A percentile compares a stretch with the other conserved stretches of the same genome.
phyloP scores from a whole-genome alignment of 164 flowering plant genomes.

The Malania oleifera region DNA sequence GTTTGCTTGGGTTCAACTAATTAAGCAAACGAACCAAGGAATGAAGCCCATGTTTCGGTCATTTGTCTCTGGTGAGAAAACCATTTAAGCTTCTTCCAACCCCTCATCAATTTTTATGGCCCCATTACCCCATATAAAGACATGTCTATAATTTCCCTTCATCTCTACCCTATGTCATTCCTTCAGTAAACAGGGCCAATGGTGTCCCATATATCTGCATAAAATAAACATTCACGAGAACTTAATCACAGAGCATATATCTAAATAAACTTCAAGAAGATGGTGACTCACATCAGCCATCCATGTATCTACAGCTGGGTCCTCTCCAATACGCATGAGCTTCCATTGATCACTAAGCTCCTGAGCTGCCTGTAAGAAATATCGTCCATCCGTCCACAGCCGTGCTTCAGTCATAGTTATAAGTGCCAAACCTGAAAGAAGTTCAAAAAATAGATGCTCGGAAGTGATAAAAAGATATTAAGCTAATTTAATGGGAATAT shows the following conservation, averaged over 20 bases:
- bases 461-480: not conserved
- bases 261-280: not conserved
- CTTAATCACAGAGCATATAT: not conserved
- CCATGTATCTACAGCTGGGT: constrained; percentile 79
- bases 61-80: too few relatives aligned
- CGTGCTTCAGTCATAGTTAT: constrained; percentile 66
- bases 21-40: too few relatives aligned
- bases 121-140: not conserved
- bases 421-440: constrained; percentile 73
- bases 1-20: too few relatives aligned
- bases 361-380: constrained; percentile 84
- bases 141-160: not conserved
- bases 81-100: too few relatives aligned
- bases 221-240: not conserved
- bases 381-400: constrained; percentile 97
- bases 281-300: constrained; percentile 67
- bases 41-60: too few relatives aligned
- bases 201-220: not conserved
- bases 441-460: not conserved
- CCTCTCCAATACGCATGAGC: constrained; percentile 94
- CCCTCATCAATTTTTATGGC: not conserved
- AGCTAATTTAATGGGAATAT: not conserved
- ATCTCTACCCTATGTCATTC: not conserved
- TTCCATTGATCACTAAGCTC: constrained; percentile 76
- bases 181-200: not conserved